Conservation (phyloP, 2,329 filamentous ascomycete species). For the Pleoardoris graminearum region DNA sequence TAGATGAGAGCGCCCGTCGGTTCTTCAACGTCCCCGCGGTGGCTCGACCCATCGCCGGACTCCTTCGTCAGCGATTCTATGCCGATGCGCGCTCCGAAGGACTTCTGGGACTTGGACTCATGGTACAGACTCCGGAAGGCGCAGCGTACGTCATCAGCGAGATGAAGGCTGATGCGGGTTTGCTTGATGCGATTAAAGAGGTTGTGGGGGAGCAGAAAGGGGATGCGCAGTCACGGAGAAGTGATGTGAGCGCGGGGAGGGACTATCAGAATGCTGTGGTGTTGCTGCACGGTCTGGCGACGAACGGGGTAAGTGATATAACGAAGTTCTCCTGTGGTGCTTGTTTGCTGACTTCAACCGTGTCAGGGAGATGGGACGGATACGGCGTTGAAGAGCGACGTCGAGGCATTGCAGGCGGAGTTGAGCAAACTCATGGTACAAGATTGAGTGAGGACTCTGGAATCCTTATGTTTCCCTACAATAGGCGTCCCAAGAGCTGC, state of each 20-base stretch:
- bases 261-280: slow-evolving; percentile 44
- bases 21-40: slow-evolving; percentile 35
- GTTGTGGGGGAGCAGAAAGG: slow-evolving; percentile 31
- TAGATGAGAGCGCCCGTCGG: slow-evolving; percentile 26
- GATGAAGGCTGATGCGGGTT: slow-evolving; percentile 29
- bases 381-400: slow-evolving; percentile 23
- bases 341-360: slow-evolving; percentile 18
- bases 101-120: slow-evolving; percentile 39
- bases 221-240: slow-evolving; percentile 25
- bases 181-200: slow-evolving; percentile 41
- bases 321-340: neutral
- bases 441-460: slow-evolving; percentile 6
- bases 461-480: no score
- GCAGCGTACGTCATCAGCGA: slow-evolving; percentile 34
- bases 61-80: slow-evolving; percentile 42
- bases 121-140: slow-evolving; percentile 37
- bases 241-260: slow-evolving; percentile 25
- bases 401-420: slow-evolving; percentile 27
- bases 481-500: neutral
- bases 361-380: slow-evolving; percentile 29
- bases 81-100: slow-evolving; percentile 43
- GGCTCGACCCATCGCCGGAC: slow-evolving; percentile 36
- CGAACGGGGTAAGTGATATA: slow-evolving; percentile 36
- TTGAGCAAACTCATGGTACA: slow-evolving; percentile 27
- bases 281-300: slow-evolving; percentile 38